These are phyloP conservation scores for Apiospora rasikravindrae DNA, from an alignment of 2,329 filamentous ascomycete genomes.

Conservation along the genomic window DNA sequence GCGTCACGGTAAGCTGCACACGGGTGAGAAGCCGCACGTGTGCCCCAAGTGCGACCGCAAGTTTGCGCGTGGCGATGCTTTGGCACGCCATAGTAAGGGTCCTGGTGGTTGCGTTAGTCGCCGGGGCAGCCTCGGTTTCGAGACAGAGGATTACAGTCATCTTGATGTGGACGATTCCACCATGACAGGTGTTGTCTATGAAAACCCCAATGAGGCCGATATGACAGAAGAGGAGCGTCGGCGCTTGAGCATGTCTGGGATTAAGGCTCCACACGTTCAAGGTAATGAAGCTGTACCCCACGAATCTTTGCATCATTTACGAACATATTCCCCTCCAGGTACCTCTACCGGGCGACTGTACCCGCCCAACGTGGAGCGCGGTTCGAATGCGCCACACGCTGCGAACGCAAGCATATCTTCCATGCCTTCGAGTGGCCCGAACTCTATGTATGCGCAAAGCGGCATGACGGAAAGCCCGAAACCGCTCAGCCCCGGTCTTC, in stretches of 20 bases:
- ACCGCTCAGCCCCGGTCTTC: conserved; percentile 70
- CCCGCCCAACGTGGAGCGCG: conserved; percentile 64
- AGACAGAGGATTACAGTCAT: conserved; percentile 71
- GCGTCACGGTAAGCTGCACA: conserved; percentile 94
- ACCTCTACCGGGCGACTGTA: conserved; percentile 61
- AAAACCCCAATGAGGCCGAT: conserved; percentile 64
- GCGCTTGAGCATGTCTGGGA: conserved; percentile 74
- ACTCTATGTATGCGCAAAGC: conserved; percentile 72
- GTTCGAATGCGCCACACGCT: conserved; percentile 59
- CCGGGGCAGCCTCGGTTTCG: conserved; percentile 81
- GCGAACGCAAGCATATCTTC: conserved; percentile 57
- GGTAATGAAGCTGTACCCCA: conserved; percentile 53
- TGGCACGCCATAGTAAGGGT: conserved; percentile 94
- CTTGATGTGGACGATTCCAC: conserved; percentile 58
- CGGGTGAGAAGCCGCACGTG: conserved; percentile 92
- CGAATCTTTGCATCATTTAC: conserved; percentile 64
- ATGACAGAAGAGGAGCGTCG: conserved; percentile 64
- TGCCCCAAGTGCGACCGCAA: conserved; percentile 94
- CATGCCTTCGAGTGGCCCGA: conserved; percentile 51
- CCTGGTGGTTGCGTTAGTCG: conserved; percentile 94
- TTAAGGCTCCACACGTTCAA: conserved; percentile 73
- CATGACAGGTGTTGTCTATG: conserved; percentile 63
- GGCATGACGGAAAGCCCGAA: conserved; percentile 87
- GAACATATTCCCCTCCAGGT: conserved; percentile 76
- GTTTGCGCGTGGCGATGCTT: conserved; percentile 92